Percentiles rank a stretch among this genome's conserved stretches.
phyloP scores from a whole-genome alignment of 805 yeast species.

The Suhomyces xylopsoci region DNA sequence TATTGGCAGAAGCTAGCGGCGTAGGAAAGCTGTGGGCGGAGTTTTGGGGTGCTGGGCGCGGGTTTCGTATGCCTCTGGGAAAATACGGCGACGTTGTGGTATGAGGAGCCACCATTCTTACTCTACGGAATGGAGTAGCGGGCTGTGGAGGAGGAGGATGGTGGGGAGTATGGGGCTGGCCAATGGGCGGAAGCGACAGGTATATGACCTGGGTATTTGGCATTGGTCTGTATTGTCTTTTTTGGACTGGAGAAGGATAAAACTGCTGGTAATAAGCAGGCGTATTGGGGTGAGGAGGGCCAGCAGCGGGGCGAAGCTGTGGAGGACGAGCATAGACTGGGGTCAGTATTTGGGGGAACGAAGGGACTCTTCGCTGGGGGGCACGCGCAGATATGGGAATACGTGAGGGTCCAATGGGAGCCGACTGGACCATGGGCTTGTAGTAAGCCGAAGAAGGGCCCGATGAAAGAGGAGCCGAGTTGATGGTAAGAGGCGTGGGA shows the following conservation, averaged over 20 bases:
- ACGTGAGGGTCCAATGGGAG: conserved; percentile 22
- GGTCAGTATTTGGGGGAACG: not conserved
- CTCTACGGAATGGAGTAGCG: conserved; percentile 8
- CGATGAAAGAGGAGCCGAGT: not conserved
- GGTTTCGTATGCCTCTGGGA: conserved; percentile 6
- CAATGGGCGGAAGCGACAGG: conserved; percentile 7
- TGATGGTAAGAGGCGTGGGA: conserved; percentile 29
- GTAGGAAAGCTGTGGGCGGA: not conserved
- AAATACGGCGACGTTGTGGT: conserved; percentile 8
- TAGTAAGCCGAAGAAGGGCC: conserved; percentile 5
- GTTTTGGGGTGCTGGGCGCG: not conserved
- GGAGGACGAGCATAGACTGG: not conserved
- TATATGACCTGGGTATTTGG: conserved; percentile 11
- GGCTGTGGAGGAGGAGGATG: conserved; percentile 2
- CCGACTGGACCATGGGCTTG: conserved; percentile 30
- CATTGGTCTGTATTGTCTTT: conserved; percentile 10
- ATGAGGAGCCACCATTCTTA: conserved; percentile 7
- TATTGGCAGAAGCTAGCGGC: not conserved
- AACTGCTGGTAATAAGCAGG: conserved; percentile 4
- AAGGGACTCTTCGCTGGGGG: not conserved
- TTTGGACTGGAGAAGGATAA: conserved; percentile 8
- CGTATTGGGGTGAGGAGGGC: not conserved
- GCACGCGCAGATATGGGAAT: not conserved
- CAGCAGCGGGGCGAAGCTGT: not conserved
- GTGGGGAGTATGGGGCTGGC: not conserved